Conservation (phyloP, 2,329 filamentous ascomycete species). For the Didymella segeticola region DNA sequence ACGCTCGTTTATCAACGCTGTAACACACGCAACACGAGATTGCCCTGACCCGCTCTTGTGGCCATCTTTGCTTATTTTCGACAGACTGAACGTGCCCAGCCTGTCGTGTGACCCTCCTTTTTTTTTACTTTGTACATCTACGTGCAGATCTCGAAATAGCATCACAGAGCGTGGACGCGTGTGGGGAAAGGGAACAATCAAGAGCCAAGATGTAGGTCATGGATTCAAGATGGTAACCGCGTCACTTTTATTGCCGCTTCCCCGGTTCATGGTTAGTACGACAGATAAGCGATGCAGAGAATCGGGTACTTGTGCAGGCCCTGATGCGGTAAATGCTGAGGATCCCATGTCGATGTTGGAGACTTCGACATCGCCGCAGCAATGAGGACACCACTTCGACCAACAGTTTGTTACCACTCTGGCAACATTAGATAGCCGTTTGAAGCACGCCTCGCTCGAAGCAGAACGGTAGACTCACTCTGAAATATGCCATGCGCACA, state of each 20-base stretch:
- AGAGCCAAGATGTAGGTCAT: constrained; percentile 22
- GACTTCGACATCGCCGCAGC: constrained; percentile 3
- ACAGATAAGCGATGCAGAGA: constrained; percentile 2
- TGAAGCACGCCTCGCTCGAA: background rate
- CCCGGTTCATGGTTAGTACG: constrained; percentile 16
- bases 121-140: constrained; percentile 23
- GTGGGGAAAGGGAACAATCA: constrained; percentile 29
- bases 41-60: constrained; percentile 14
- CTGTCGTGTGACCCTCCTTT: constrained; percentile 25
- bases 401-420: background rate
- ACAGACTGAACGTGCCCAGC: constrained; percentile 11
- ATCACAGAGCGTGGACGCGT: constrained; percentile 34
- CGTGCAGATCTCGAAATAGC: constrained; percentile 37
- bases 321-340: constrained; percentile 4
- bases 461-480: constrained; percentile 3
- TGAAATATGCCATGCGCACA: constrained; percentile 3
- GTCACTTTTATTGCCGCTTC: constrained; percentile 19
- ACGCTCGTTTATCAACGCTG: background rate
- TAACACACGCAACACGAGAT: constrained; percentile 14
- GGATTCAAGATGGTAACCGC: constrained; percentile 21
- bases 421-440: constrained; percentile 1
- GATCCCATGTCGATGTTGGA: constrained; percentile 5
- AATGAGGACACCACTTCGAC: constrained; percentile 1
- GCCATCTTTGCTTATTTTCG: constrained; percentile 4
- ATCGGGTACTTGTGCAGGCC: constrained; percentile 9